Conservation (phyloP, 257 asterid species). For the Catharanthus roseus region DNA sequence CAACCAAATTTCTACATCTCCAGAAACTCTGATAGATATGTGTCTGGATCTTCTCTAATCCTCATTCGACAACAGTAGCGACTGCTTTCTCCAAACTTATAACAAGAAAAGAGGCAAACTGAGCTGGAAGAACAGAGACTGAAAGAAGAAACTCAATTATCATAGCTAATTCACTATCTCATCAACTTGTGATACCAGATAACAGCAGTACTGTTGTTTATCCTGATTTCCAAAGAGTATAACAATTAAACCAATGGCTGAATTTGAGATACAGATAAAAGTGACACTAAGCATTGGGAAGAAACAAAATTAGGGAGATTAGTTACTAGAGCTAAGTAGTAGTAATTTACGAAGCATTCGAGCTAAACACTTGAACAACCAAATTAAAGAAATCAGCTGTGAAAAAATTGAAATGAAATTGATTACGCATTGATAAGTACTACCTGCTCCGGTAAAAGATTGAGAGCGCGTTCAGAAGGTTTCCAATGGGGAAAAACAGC, state of each 20-base stretch:
- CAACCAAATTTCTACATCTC: background rate
- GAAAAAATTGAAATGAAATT: background rate
- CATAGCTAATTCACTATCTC: background rate
- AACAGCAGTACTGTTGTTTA: background rate
- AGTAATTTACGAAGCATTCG: background rate
- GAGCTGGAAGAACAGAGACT: background rate
- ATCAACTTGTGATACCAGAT: background rate
- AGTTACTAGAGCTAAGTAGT: no score
- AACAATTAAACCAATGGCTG: background rate
- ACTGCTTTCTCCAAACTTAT: background rate
- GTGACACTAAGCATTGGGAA: no score
- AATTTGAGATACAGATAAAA: no score
- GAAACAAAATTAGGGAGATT: no score
- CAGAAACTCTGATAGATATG: background rate
- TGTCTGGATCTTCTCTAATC: background rate
- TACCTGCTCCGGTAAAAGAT: constrained; percentile 73
- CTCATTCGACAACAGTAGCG: background rate
- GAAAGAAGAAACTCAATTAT: background rate
- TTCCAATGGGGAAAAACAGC: constrained; percentile 58
- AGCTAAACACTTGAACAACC: background rate
- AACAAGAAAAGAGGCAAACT: background rate
- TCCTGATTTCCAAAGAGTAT: background rate
- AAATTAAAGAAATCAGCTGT: background rate
- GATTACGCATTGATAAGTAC: constrained; percentile 4
- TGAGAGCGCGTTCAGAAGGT: constrained; percentile 73